Conservation (phyloP, 306 rosid genomes). For the Fragaria vesca region DNA sequence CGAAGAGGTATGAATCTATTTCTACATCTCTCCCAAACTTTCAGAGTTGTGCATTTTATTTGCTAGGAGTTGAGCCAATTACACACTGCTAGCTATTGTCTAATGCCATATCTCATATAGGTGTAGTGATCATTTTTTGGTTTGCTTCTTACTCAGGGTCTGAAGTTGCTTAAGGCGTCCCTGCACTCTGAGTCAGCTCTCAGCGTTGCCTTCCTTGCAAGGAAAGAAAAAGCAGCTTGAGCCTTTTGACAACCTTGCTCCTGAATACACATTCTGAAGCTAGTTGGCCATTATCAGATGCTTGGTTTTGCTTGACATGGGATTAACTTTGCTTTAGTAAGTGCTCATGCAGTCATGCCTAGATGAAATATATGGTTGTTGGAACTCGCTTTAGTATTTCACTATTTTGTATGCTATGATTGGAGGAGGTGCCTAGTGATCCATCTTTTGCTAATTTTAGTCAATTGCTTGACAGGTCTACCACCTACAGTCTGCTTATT, state of each 20-base stretch:
- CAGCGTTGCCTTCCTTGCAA: neutral
- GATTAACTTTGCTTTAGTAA: neutral
- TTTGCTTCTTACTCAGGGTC: neutral
- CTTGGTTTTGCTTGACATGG: neutral
- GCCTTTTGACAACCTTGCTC: neutral
- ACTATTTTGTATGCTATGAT: no score
- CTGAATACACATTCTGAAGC: neutral
- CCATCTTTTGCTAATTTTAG: no score
- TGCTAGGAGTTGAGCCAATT: neutral
- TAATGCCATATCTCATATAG: neutral
- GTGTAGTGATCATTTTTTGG: neutral
- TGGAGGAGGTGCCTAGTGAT: no score
- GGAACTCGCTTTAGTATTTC: no score
- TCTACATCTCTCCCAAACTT: neutral
- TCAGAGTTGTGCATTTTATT: neutral
- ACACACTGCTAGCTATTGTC: neutral
- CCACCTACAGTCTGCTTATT: no score
- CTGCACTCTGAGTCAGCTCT: neutral
- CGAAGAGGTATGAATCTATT: neutral
- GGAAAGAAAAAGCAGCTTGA: neutral
- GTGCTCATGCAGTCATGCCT: neutral
- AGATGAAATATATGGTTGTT: neutral
- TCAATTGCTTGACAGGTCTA: no score
- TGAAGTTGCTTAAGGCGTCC: neutral
- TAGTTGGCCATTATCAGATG: neutral